A percentile compares a stretch with the other conserved stretches of the same genome.
Evolutionary conservation across 1,284 basidiomycete genomes (phyloP).

Genomic region (Ceratobasidium sp.): DNA sequence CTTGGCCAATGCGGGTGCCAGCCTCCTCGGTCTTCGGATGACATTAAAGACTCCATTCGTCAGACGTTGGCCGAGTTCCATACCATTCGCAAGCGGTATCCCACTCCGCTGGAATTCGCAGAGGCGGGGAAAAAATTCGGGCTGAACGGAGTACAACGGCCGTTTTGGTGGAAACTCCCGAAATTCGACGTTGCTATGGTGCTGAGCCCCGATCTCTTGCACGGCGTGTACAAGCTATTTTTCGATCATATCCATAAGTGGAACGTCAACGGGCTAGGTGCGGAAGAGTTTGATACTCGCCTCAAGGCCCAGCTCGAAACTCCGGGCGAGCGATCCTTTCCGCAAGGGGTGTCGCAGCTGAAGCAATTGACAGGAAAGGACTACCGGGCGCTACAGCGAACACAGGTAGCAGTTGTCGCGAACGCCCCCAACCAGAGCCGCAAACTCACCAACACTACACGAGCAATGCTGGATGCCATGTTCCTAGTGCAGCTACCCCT

Average conservation of each 20-base stretch:
- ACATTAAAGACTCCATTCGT: too few relatives aligned
- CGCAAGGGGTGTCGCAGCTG: slow-evolving; percentile 11
- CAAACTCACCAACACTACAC: neutral
- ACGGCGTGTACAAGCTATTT: slow-evolving; percentile 8
- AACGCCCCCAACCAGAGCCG: neutral
- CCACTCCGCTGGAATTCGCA: neutral
- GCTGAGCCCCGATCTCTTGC: neutral
- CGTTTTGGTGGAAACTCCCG: too few relatives aligned
- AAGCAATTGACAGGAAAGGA: slow-evolving; percentile 22
- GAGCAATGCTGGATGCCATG: slow-evolving; percentile 8
- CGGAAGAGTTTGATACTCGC: neutral
- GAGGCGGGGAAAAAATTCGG: slow-evolving; percentile 9
- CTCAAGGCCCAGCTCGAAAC: slow-evolving; percentile 5
- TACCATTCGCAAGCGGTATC: neutral
- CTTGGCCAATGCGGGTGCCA: neutral
- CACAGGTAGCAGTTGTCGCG: neutral
- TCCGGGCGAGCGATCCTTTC: slow-evolving; percentile 10
- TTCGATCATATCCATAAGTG: slow-evolving; percentile 6
- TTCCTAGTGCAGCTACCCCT: neutral
- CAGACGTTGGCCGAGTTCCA: neutral
- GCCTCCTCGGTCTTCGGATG: too few relatives aligned
- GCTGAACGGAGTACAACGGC: slow-evolving; percentile 15
- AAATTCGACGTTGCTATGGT: too few relatives aligned
- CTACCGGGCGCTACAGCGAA: neutral
- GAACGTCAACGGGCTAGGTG: neutral